Percentiles rank a stretch among this genome's conserved stretches.
Conservation (phyloP, 495 filamentous ascomycete species). For the Talaromyces liani region DNA sequence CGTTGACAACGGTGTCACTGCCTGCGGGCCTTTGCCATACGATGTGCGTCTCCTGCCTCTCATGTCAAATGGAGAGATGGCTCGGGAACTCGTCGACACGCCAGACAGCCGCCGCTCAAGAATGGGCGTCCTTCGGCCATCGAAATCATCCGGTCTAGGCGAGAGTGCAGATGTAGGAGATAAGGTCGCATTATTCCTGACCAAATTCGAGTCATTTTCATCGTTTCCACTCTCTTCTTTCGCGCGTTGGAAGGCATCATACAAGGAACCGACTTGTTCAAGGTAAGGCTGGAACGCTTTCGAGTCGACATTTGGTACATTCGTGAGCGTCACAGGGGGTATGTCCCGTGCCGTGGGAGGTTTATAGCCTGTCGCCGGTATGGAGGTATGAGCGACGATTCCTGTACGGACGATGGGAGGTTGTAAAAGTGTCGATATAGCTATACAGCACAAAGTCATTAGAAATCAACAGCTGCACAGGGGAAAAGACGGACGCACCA, state of each 20-base stretch:
- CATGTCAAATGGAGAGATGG: slow-evolving; percentile 33
- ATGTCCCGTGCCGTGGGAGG: slow-evolving; percentile 90
- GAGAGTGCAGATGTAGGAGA: slow-evolving; percentile 11
- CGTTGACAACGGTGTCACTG: slow-evolving; percentile 78
- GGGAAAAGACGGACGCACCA: slow-evolving; percentile 37
- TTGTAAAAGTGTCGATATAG: slow-evolving; percentile 89
- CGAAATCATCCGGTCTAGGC: slow-evolving; percentile 27
- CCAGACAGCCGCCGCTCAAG: slow-evolving; percentile 31
- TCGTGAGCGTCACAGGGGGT: slow-evolving; percentile 85
- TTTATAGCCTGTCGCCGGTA: slow-evolving; percentile 61
- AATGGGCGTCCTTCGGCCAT: slow-evolving; percentile 16
- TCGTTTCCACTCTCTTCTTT: slow-evolving; percentile 46
- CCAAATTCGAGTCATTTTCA: slow-evolving; percentile 40
- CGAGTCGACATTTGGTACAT: slow-evolving; percentile 74
- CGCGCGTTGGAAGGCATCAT: slow-evolving; percentile 73
- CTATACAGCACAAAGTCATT: slow-evolving; percentile 27
- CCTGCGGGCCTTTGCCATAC: slow-evolving; percentile 40
- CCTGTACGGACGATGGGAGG: slow-evolving; percentile 86
- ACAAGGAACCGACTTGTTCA: slow-evolving; percentile 69
- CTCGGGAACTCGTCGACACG: slow-evolving; percentile 30
- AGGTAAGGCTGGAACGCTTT: slow-evolving; percentile 79
- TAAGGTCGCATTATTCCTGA: slow-evolving; percentile 18
- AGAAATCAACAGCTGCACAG: not conserved
- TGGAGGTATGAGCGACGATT: slow-evolving; percentile 64
- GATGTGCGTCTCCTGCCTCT: slow-evolving; percentile 28